Conservation (phyloP, 768 basidiomycete species). For the Epithele typhae region DNA sequence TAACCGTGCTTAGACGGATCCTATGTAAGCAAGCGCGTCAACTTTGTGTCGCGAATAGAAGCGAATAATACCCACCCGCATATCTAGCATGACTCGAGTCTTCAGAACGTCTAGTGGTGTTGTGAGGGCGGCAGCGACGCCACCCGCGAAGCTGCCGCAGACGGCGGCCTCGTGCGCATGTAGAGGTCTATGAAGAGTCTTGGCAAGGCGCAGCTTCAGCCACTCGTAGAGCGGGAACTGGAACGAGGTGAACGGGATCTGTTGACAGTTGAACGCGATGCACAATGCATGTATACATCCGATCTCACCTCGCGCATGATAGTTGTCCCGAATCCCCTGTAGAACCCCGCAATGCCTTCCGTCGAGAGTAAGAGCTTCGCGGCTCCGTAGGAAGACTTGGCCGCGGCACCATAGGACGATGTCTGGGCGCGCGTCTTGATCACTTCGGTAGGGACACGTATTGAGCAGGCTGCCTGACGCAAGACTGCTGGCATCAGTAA, state of each 20-base stretch:
- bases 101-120: constrained; percentile 97
- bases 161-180: constrained; percentile 75
- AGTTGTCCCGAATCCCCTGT: constrained; percentile 82
- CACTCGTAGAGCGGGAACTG: constrained; percentile 96
- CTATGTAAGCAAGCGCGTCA: constrained; percentile 27
- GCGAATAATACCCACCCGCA: constrained; percentile 50
- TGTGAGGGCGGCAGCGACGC: constrained; percentile 81
- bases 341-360: constrained; percentile 77
- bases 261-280: background rate
- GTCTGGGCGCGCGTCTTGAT: constrained; percentile 94
- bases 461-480: constrained; percentile 75
- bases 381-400: constrained; percentile 55
- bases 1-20: constrained; percentile 42
- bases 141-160: constrained; percentile 91
- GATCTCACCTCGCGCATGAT: constrained; percentile 58
- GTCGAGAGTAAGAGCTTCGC: constrained; percentile 51
- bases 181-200: constrained; percentile 45
- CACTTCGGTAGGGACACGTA: constrained; percentile 94
- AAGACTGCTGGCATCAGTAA: constrained; percentile 8
- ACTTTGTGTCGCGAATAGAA: background rate
- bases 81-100: constrained; percentile 94
- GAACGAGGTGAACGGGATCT: constrained; percentile 96
- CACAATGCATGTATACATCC: background rate
- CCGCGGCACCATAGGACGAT: constrained; percentile 58
- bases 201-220: constrained; percentile 67